A percentile compares a stretch with the other conserved stretches of the same genome.
These are phyloP conservation scores for Exophiala spinifera DNA, from an alignment of 2,329 filamentous ascomycete genomes.

Conservation along the genomic window DNA sequence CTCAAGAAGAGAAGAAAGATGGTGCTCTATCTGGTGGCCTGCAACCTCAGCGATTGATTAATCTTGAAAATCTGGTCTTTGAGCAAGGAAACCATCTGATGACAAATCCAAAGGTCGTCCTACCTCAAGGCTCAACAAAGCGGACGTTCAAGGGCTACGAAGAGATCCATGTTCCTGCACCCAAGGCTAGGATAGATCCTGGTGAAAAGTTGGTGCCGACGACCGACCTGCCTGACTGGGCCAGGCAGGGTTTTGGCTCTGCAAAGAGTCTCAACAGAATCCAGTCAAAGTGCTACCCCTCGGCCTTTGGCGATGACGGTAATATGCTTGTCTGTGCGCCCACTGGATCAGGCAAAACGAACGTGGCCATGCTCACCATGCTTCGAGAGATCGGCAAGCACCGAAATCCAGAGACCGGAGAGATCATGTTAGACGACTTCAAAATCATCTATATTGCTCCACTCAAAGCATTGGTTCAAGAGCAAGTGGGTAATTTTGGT, in stretches of 20 bases:
- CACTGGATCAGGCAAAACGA: slow-evolving; percentile 96
- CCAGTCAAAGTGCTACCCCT: slow-evolving; percentile 87
- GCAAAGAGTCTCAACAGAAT: slow-evolving; percentile 90
- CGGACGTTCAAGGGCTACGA: slow-evolving; percentile 97
- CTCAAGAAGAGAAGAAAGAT: slow-evolving; percentile 56
- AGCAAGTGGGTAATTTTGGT: slow-evolving; percentile 97
- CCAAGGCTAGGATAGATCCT: slow-evolving; percentile 79
- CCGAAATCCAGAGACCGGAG: slow-evolving; percentile 80
- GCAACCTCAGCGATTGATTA: slow-evolving; percentile 82
- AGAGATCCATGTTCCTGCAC: slow-evolving; percentile 93
- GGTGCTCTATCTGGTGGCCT: slow-evolving; percentile 75
- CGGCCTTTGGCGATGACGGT: slow-evolving; percentile 88
- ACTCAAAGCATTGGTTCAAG: slow-evolving; percentile 90
- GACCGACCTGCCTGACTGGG: slow-evolving; percentile 88
- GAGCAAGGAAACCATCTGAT: slow-evolving; percentile 98
- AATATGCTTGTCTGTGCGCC: slow-evolving; percentile 98
- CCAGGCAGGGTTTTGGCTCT: slow-evolving; percentile 76
- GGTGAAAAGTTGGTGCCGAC: slow-evolving; percentile 79
- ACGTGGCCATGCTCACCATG: slow-evolving; percentile 96
- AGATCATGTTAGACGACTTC: slow-evolving; percentile 92
- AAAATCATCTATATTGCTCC: slow-evolving; percentile 99
- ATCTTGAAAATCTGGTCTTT: slow-evolving; percentile 92
- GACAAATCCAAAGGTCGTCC: slow-evolving; percentile 94
- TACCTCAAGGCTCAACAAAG: slow-evolving; percentile 93
- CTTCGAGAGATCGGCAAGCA: slow-evolving; percentile 96